Evolutionary conservation across 1,284 basidiomycete genomes (phyloP), one percentile per base, ranked within the genome.

Genomic region (Xerocomus minutiporus): DNA sequence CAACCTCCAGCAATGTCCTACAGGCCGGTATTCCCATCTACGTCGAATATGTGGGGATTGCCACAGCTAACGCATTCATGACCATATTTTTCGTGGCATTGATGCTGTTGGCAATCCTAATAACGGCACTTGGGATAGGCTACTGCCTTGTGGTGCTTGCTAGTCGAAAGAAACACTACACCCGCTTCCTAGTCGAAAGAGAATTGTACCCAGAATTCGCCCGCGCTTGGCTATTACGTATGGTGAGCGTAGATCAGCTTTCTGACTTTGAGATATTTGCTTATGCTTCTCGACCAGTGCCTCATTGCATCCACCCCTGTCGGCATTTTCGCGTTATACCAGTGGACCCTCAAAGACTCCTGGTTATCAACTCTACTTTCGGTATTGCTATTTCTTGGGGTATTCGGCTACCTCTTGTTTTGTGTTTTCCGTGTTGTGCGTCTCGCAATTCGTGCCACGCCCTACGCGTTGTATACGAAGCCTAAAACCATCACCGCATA

Each of bases 301-400:
- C 67, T 93, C 25, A 71, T 88, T 47, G 73, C 78, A 34, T 74
- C 84, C 56, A 73, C 82, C 46, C 93, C 93, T 8, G 72, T 93
- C 51, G 71, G 83, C 58, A 80, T 88, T 54, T 91, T 96, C 62
- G 75, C 81, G 7, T 82, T 96, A 65, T 92, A 87, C 70, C 93
- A 96, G 67, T 96, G 92, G 90, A 88, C 86, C 0, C 75, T 96
- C 54, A 78, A 80, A 54, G 91, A 95, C 68, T 93, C 91, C 0
- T 91, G 88, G 82, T 75, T 93, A 1, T 81, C 92, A 0, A 73
- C 79, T 48, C 67, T 89, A 11, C 71, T 91, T 25, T 83, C 88
- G 4, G 83, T 85, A 46, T 59, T 89, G 49, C 73, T 85, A 44
- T 75, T 93, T 64, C 69, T 91, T 43, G 75, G 70, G 1, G 72